Conservation (phyloP, 2,329 filamentous ascomycete species). For the Fusarium oligoseptatum region DNA sequence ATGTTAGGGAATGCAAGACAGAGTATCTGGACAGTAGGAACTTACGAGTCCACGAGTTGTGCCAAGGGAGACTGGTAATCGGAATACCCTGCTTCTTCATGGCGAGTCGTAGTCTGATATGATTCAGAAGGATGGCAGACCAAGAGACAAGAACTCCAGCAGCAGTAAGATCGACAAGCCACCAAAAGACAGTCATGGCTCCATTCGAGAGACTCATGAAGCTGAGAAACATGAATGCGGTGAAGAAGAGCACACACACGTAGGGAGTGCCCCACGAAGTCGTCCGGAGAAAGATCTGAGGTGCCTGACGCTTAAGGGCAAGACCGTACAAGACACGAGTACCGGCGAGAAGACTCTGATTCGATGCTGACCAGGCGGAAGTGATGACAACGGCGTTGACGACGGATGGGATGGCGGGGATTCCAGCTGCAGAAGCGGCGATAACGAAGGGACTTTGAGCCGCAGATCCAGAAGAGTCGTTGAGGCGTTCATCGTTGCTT, state of each 20-base stretch:
- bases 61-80: slow-evolving; percentile 67
- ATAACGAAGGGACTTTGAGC: slow-evolving; percentile 74
- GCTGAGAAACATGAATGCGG: slow-evolving; percentile 67
- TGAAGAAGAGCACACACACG: slow-evolving; percentile 66
- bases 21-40: slow-evolving; percentile 6
- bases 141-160: slow-evolving; percentile 75
- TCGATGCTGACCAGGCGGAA: slow-evolving; percentile 77
- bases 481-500: slow-evolving; percentile 67
- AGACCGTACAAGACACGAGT: slow-evolving; percentile 72
- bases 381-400: slow-evolving; percentile 84
- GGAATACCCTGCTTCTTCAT: slow-evolving; percentile 69
- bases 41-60: slow-evolving; percentile 73
- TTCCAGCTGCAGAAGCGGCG: slow-evolving; percentile 75
- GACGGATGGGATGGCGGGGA: slow-evolving; percentile 75
- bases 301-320: slow-evolving; percentile 70
- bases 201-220: slow-evolving; percentile 69
- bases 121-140: slow-evolving; percentile 71
- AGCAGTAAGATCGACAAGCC: slow-evolving; percentile 72
- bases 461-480: slow-evolving; percentile 60
- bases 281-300: slow-evolving; percentile 69
- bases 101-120: slow-evolving; percentile 68
- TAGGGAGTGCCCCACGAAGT: slow-evolving; percentile 74
- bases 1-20: neutral
- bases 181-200: slow-evolving; percentile 74
- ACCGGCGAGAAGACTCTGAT: slow-evolving; percentile 72